A percentile compares a stretch with the other conserved stretches of the same genome.
These are phyloP conservation scores for Chaetomium cochliodes DNA, from an alignment of 495 filamentous ascomycete species.

Conservation along the genomic window DNA sequence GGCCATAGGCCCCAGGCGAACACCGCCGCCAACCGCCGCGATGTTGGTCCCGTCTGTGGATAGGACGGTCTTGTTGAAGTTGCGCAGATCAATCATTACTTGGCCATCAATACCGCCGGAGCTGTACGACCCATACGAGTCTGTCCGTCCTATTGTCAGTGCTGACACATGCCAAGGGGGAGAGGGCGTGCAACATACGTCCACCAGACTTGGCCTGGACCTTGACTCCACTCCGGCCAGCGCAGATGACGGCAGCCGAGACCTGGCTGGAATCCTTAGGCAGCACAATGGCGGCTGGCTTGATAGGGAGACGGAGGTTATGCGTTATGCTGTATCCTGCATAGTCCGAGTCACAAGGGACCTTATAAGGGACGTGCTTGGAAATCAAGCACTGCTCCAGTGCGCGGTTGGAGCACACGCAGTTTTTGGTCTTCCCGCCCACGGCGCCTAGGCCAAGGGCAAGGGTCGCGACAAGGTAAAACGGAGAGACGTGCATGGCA, in stretches of 20 bases:
- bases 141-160: neutral
- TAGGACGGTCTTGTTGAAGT: conserved; percentile 34
- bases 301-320: conserved; percentile 58
- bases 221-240: conserved; percentile 44
- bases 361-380: conserved; percentile 22
- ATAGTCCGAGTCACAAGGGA: conserved; percentile 31
- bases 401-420: conserved; percentile 3
- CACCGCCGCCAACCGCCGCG: conserved; percentile 56
- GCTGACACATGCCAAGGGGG: neutral
- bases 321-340: conserved; percentile 42
- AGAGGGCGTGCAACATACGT: conserved; percentile 27
- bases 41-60: conserved; percentile 41
- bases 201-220: conserved; percentile 67
- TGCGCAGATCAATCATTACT: conserved; percentile 53
- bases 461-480: neutral
- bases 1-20: conserved; percentile 60
- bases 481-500: neutral
- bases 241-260: conserved; percentile 51
- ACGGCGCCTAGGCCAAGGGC: neutral
- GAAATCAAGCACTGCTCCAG: conserved; percentile 21
- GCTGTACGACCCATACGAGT: conserved; percentile 64
- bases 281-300: conserved; percentile 55
- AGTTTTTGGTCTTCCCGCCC: neutral
- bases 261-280: conserved; percentile 54
- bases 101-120: conserved; percentile 49